Conservation (phyloP, 495 filamentous ascomycete species). For the Penicillium lividum region DNA sequence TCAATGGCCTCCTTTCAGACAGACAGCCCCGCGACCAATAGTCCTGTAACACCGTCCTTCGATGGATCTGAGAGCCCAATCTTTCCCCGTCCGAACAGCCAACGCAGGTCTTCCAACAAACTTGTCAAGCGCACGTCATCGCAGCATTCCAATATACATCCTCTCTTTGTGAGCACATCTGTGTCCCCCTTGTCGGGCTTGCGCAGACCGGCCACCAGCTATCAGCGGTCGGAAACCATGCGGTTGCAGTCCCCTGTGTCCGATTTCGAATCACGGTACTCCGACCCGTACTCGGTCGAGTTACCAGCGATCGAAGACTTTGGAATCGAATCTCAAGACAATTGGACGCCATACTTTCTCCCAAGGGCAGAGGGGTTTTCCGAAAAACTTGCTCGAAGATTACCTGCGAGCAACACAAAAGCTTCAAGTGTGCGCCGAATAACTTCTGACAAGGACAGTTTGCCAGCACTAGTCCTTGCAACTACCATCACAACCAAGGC, state of each 20-base stretch:
- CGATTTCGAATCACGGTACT: slow-evolving; percentile 33
- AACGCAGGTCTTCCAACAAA: slow-evolving; percentile 71
- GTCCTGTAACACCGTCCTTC: slow-evolving; percentile 67
- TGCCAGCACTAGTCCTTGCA: slow-evolving; percentile 45
- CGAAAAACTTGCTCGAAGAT: slow-evolving; percentile 38
- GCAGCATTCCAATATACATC: slow-evolving; percentile 48
- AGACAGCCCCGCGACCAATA: slow-evolving; percentile 67
- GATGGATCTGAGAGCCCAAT: slow-evolving; percentile 71
- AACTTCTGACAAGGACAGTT: slow-evolving; percentile 22
- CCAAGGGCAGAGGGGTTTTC: slow-evolving; percentile 34
- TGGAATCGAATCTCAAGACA: slow-evolving; percentile 19
- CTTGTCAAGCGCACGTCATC: slow-evolving; percentile 82
- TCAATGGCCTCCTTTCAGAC: slow-evolving; percentile 74
- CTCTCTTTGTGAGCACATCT: slow-evolving; percentile 28
- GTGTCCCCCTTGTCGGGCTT: slow-evolving; percentile 60
- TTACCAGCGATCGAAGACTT: slow-evolving; percentile 20
- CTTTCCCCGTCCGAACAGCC: slow-evolving; percentile 43
- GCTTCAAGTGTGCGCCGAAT: slow-evolving; percentile 31
- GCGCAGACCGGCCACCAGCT: slow-evolving; percentile 80
- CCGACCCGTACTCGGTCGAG: slow-evolving; percentile 16
- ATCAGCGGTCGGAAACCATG: slow-evolving; percentile 76
- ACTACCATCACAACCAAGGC: slow-evolving; percentile 32
- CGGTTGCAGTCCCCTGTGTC: slow-evolving; percentile 46
- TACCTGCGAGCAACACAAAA: slow-evolving; percentile 32
- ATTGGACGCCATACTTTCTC: slow-evolving; percentile 51